phyloP scores from a whole-genome alignment of 2,329 filamentous ascomycete genomes.

The Xenoacremonium recifei region DNA sequence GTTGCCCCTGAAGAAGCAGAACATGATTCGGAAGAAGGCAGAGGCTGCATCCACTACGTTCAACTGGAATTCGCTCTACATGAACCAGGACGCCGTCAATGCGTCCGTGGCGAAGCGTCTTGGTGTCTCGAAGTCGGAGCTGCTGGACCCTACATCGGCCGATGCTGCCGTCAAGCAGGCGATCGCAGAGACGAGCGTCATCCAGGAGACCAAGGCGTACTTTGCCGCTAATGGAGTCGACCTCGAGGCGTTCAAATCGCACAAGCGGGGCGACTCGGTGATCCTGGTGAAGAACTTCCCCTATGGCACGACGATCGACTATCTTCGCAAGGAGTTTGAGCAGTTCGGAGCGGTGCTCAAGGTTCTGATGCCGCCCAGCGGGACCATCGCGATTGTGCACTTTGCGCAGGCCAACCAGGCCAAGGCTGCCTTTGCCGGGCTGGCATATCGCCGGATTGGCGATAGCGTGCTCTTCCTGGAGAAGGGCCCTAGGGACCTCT shows the following conservation, averaged over 20 bases:
- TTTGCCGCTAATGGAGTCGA: conserved; percentile 87
- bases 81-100: conserved; percentile 95
- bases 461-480: conserved; percentile 91
- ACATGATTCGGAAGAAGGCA: conserved; percentile 80
- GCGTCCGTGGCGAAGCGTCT: conserved; percentile 83
- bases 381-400: conserved; percentile 91
- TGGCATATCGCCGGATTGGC: conserved; percentile 89
- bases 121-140: conserved; percentile 84
- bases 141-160: conserved; percentile 92
- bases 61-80: conserved; percentile 99
- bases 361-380: conserved; percentile 88
- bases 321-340: conserved; percentile 78
- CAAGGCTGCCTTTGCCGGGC: conserved; percentile 75
- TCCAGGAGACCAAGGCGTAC: conserved; percentile 93
- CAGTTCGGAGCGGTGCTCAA: conserved; percentile 79
- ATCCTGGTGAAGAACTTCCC: conserved; percentile 96
- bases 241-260: conserved; percentile 84
- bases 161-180: conserved; percentile 96
- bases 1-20: conserved; percentile 90
- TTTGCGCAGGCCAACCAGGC: conserved; percentile 78
- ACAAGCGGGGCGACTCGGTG: conserved; percentile 78
- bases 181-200: conserved; percentile 91
- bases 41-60: conserved; percentile 77
- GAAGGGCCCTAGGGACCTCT: conserved; percentile 84
- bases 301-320: conserved; percentile 75